Evolutionary conservation across 192 early-diverging fungal genomes (phyloP), one percentile per base, ranked within the genome.

Genomic region (Phlyctochytrium bullatum): DNA sequence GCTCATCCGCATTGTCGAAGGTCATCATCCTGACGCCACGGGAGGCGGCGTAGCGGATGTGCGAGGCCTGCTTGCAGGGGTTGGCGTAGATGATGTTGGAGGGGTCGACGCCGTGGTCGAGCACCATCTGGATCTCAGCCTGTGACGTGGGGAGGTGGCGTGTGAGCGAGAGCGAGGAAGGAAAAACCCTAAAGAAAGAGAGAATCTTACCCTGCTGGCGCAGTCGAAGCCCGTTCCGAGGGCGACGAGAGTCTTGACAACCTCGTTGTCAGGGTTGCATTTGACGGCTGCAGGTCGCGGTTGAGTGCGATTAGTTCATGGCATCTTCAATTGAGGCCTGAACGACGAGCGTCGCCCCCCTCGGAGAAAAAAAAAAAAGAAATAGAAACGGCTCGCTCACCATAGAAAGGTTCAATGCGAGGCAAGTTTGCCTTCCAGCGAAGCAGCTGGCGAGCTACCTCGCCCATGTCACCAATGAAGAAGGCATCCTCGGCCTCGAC

Each of bases 1-100:
- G 88, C 76, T 99, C 97, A 78, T 99, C 97, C 3, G 89, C 88
- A 82, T 99, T 99, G 80, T 99, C 97, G 83, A 99, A 99, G 23
- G 97, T 99, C 92, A 99, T 94, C 87, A 93, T 88, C 57, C 73
- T 73, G 30, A 99, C 92, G 62, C 89, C 88, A 56, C 87, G 82
- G 28, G 76, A 74, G 27, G 78, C 75, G 1, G 96, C 94, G 66
- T 86, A 96, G 52, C 91, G 90, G 73, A 99, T 86, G 78, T 96
- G 96, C 2, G 95, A 94, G 56, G 88, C 84, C 65, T 94, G 94
- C 82, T 99, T 99, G 88, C 97, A 99, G n/a, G 97, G 97, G 80
- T 99, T 96, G 61, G 97, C 96, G 62, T 96, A 99, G 64, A 99
- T 96, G 74, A 99, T 91, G 50, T 88, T 81, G 1, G 70, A 80